These are phyloP conservation scores for Monascus ruber DNA, from an alignment of 2,329 filamentous ascomycete genomes.

Conservation along the genomic window DNA sequence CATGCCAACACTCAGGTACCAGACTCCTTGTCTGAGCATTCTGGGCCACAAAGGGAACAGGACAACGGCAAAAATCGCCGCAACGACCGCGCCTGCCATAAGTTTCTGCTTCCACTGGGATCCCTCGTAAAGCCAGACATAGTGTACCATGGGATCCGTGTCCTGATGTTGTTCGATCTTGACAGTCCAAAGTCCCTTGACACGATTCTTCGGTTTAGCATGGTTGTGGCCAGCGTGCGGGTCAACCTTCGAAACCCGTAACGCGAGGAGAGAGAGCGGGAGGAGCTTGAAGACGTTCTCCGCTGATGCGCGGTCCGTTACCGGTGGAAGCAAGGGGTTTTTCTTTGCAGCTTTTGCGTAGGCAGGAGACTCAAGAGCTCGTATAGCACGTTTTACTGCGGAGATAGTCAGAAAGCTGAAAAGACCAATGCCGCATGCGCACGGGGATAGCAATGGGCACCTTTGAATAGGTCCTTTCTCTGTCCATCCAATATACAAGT, in stretches of 20 bases:
- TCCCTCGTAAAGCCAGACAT: conserved; percentile 93
- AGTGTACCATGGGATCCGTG: conserved; percentile 57
- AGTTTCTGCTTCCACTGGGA: conserved; percentile 88
- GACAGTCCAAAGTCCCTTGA: conserved; percentile 95
- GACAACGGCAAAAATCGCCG: conserved; percentile 76
- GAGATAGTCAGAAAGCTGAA: background rate
- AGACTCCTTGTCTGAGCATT: conserved; percentile 80
- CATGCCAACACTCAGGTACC: conserved; percentile 94
- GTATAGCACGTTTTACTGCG: conserved; percentile 86
- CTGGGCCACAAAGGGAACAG: conserved; percentile 96
- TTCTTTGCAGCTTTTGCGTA: conserved; percentile 85
- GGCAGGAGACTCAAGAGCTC: conserved; percentile 75
- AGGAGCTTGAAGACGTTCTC: conserved; percentile 93
- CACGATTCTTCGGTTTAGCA: conserved; percentile 58
- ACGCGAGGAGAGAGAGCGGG: conserved; percentile 83
- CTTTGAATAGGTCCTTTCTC: conserved; percentile 96
- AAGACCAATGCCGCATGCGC: background rate
- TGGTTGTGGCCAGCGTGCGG: conserved; percentile 65
- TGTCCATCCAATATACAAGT: conserved; percentile 93
- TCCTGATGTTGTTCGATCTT: conserved; percentile 95
- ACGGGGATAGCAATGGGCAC: conserved; percentile 33
- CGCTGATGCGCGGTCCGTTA: conserved; percentile 77
- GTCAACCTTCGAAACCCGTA: conserved; percentile 77
- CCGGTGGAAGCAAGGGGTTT: conserved; percentile 76
- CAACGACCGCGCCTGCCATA: conserved; percentile 72